Evolutionary conservation across 768 basidiomycete genomes (phyloP).

Genomic region (Lentinula detonsa): DNA sequence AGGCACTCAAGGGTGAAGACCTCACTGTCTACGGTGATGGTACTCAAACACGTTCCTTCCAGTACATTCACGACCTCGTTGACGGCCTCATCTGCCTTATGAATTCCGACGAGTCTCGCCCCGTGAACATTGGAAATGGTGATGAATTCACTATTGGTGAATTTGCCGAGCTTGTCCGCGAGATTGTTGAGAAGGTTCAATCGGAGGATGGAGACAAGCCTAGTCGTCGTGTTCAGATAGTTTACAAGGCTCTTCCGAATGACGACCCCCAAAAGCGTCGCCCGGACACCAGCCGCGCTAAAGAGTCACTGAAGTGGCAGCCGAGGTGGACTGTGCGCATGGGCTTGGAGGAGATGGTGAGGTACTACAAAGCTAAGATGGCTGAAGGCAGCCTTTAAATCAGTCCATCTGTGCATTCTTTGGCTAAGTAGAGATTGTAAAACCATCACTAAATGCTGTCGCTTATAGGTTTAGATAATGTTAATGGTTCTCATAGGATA

Average conservation of each 20-base stretch:
- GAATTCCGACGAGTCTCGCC: conserved; percentile 91
- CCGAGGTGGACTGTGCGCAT: conserved; percentile 90
- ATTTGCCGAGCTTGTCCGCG: conserved; percentile 88
- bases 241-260: conserved; percentile 77
- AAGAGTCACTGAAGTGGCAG: conserved; percentile 80
- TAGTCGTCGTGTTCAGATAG: conserved; percentile 52
- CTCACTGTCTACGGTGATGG: conserved; percentile 97
- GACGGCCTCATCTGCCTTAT: conserved; percentile 92
- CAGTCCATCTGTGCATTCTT: too few relatives aligned
- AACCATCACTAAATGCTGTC: too few relatives aligned
- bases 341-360: conserved; percentile 93
- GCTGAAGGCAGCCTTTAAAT: conserved; percentile 69
- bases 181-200: conserved; percentile 91
- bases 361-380: conserved; percentile 90
- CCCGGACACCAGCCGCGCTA: conserved; percentile 90
- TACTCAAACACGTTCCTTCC: conserved; percentile 90
- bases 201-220: conserved; percentile 63
- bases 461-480: too few relatives aligned
- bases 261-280: conserved; percentile 95
- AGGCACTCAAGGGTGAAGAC: conserved; percentile 92
- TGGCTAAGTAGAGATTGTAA: too few relatives aligned
- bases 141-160: conserved; percentile 96
- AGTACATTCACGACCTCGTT: conserved; percentile 96
- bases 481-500: too few relatives aligned
- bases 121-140: conserved; percentile 93